Conservation (phyloP, 495 filamentous ascomycete genomes). For the Physcia stellaris region DNA sequence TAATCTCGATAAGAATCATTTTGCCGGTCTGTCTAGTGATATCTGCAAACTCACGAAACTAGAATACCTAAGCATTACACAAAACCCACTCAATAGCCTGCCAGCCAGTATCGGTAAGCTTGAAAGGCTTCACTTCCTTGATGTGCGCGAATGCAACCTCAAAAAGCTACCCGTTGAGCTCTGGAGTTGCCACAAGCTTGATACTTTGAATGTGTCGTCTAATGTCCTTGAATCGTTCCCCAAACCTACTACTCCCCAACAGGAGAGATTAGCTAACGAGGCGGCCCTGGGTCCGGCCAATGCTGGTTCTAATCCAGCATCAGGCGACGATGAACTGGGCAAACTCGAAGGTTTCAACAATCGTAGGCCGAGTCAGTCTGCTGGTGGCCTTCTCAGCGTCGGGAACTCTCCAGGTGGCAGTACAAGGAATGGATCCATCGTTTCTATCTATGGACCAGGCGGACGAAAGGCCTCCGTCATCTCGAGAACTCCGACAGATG, state of each 20-base stretch:
- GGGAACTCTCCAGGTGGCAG: slow-evolving; percentile 53
- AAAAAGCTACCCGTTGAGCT: slow-evolving; percentile 77
- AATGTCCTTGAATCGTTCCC: slow-evolving; percentile 85
- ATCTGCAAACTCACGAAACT: slow-evolving; percentile 73
- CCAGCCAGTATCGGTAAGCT: slow-evolving; percentile 79
- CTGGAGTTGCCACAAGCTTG: slow-evolving; percentile 80
- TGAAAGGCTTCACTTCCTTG: slow-evolving; percentile 67
- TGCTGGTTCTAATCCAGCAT: slow-evolving; percentile 38
- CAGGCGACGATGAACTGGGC: slow-evolving; percentile 64
- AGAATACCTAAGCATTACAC: slow-evolving; percentile 85
- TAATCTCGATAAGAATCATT: slow-evolving; percentile 87
- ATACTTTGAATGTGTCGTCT: slow-evolving; percentile 87
- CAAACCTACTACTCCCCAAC: slow-evolving; percentile 48
- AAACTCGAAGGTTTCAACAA: slow-evolving; percentile 47
- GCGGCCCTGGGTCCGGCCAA: slow-evolving; percentile 26
- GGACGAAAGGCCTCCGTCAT: slow-evolving; percentile 75
- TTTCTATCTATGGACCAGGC: slow-evolving; percentile 60
- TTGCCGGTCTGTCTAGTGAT: slow-evolving; percentile 70
- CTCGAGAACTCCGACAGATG: slow-evolving; percentile 48
- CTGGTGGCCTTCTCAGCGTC: slow-evolving; percentile 58
- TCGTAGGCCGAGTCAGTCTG: slow-evolving; percentile 75
- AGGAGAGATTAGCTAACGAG: slow-evolving; percentile 31
- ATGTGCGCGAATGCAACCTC: slow-evolving; percentile 85
- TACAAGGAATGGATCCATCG: slow-evolving; percentile 66
- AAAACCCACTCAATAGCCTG: slow-evolving; percentile 71